Conservation (phyloP, 768 basidiomycete species). For the Cystofilobasidium bisporidii region DNA sequence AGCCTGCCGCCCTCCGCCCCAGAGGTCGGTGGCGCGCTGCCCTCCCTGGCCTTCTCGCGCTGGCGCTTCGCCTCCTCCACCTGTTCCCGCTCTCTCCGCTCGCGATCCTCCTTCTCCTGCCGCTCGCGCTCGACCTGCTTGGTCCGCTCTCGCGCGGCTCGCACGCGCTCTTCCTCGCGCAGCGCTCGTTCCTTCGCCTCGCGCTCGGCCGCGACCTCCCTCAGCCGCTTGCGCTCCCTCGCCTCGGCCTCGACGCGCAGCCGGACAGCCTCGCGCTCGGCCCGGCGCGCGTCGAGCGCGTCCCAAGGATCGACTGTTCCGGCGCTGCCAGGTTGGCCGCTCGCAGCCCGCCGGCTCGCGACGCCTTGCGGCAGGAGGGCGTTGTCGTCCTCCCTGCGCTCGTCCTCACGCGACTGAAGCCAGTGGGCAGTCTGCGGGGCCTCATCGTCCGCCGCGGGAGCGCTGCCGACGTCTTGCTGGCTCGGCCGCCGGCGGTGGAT, state of each 20-base stretch:
- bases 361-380: not conserved
- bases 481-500: not conserved
- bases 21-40: not conserved
- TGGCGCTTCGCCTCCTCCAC: not conserved
- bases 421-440: not conserved
- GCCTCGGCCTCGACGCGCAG: not conserved
- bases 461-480: not conserved
- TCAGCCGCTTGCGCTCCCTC: not conserved
- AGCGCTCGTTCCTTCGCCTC: not conserved
- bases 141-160: not conserved
- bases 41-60: constrained; percentile 10
- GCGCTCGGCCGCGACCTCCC: not conserved
- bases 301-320: not conserved
- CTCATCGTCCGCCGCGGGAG: not conserved
- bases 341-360: not conserved
- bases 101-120: not conserved
- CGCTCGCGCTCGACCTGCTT: not conserved
- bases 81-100: not conserved
- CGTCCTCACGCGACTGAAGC: not conserved
- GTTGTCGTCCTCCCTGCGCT: not conserved
- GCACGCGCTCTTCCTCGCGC: constrained; percentile 1
- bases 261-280: not conserved
- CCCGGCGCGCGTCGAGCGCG: constrained; percentile 1
- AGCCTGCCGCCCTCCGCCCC: constrained; percentile 6
- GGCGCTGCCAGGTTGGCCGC: too few species aligned